Evolutionary conservation across 768 basidiomycete genomes (phyloP).

Genomic region (Boletus sensibilis): DNA sequence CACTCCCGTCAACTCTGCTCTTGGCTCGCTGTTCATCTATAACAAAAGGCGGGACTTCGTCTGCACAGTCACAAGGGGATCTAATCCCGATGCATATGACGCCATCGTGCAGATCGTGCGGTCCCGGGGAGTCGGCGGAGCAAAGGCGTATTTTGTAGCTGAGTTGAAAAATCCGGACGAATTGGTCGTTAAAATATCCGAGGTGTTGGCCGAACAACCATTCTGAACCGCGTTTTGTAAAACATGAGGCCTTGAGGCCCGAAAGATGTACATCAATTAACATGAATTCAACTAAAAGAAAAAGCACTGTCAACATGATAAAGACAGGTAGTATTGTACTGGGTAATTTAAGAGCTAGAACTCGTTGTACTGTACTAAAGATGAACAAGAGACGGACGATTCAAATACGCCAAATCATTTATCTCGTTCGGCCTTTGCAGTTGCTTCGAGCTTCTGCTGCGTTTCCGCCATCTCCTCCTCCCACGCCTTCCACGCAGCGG

Average conservation of each 20-base stretch:
- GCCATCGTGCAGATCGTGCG: constrained; percentile 39
- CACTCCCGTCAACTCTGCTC: constrained; percentile 1
- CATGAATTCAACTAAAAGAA: background rate
- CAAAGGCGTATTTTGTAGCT: constrained; percentile 56
- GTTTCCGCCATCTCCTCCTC: constrained; percentile 41
- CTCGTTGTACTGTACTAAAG: background rate
- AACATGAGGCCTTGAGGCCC: too few relatives aligned
- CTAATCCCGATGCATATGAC: constrained; percentile 41
- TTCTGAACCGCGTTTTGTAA: constrained; percentile 33
- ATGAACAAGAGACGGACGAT: background rate
- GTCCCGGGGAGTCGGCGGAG: constrained; percentile 40
- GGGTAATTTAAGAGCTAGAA: background rate
- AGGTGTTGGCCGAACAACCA: constrained; percentile 56
- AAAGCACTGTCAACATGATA: background rate
- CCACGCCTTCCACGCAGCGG: constrained; percentile 43
- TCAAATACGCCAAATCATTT: background rate
- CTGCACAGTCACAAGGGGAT: constrained; percentile 39
- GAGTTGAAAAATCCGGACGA: constrained; percentile 47
- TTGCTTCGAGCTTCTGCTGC: constrained; percentile 33
- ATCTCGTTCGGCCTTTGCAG: background rate
- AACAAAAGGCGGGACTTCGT: constrained; percentile 54
- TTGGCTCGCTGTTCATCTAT: constrained; percentile 44
- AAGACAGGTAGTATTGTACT: background rate
- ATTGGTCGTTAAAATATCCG: constrained; percentile 49
- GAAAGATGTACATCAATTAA: background rate